Evolutionary conservation across 2,329 filamentous ascomycete genomes (phyloP), one percentile per base, ranked within the genome.

Genomic region (Aspergillus proliferans): DNA sequence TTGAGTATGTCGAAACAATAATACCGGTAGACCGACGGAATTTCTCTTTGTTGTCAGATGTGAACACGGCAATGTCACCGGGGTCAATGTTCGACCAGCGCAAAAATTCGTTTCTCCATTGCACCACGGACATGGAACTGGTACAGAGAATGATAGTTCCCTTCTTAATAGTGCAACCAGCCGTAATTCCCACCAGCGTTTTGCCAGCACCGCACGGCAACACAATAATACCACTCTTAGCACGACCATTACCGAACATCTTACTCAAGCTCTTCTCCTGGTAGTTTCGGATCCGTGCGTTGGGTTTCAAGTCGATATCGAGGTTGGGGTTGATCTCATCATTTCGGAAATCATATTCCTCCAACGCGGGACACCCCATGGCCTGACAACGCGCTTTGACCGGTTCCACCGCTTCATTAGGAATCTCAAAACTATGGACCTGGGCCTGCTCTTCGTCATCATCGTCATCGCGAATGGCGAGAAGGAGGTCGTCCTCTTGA

Each of bases 71-170:
- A 62, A 98, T 91, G 63, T 96, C 90, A 57, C 92, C 86, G 0
- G 91, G 89, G 59, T 91, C 87, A 53, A 95, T 95, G 63, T 97
- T 97, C n/a, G 91, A 96, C 93, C 93, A 98, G 61, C 96, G 95
- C 55, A 97, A 74, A 65, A 98, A 98, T 64, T 98, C 93, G 52
- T 93, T 85, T 51, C 90, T 80, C 93, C 93, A 98, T 68, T 98
- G 93, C 18, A 95, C 86, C 5, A 95, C 93, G 6, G 90, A 96
- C 92, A 98, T 98, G 47, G 89, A 92, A 64, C 89, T 95, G 2
- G 93, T 98, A 72, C 90, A 95, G 18, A 98, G 82, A 6, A 98
- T 89, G 49, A 98, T 92, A 19, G 91, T 84, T 9, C 91, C 91
- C 73, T 97, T 98, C 69, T 95, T 95, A 70, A 98, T 92, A 3